phyloP scores from a whole-genome alignment of 371 early-diverging fungal genomes.

The Mortierella sp. region DNA sequence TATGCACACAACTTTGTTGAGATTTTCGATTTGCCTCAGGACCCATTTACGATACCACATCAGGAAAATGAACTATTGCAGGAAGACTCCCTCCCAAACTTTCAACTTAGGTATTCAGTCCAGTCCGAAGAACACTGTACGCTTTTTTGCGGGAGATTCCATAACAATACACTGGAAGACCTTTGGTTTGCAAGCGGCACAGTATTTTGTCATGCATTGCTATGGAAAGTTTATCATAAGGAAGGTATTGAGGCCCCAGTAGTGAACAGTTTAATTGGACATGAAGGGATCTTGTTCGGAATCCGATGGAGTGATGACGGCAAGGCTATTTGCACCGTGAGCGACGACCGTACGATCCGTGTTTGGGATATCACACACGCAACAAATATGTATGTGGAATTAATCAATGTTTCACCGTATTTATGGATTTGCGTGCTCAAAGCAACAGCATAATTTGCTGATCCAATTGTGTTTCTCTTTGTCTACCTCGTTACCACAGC shows the following conservation, averaged over 20 bases:
- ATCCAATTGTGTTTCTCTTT: background rate
- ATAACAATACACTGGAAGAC: constrained; percentile 62
- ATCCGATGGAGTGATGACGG: constrained; percentile 79
- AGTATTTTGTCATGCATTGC: constrained; percentile 83
- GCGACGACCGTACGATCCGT: constrained; percentile 89
- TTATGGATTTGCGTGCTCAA: background rate
- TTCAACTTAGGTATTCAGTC: constrained; percentile 32
- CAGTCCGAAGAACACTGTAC: constrained; percentile 56
- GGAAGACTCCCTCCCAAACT: constrained; percentile 12
- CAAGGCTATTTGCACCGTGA: constrained; percentile 73
- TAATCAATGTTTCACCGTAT: background rate
- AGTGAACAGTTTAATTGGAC: constrained; percentile 66
- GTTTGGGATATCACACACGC: constrained; percentile 72
- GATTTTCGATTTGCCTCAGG: constrained; percentile 60
- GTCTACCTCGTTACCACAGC: constrained; percentile 21
- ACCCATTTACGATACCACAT: constrained; percentile 45
- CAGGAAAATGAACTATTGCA: constrained; percentile 56
- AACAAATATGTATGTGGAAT: constrained; percentile 25
- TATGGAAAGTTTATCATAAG: constrained; percentile 70
- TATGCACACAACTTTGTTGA: constrained; percentile 84
- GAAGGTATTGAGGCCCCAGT: constrained; percentile 64
- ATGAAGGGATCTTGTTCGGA: constrained; percentile 86
- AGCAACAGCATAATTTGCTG: background rate
- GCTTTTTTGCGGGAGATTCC: constrained; percentile 75
- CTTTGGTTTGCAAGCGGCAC: constrained; percentile 84